Evolutionary conservation across 441 rosid genomes (phyloP), one percentile per base, ranked within the genome.

Genomic region (Erysimum pusillum): DNA sequence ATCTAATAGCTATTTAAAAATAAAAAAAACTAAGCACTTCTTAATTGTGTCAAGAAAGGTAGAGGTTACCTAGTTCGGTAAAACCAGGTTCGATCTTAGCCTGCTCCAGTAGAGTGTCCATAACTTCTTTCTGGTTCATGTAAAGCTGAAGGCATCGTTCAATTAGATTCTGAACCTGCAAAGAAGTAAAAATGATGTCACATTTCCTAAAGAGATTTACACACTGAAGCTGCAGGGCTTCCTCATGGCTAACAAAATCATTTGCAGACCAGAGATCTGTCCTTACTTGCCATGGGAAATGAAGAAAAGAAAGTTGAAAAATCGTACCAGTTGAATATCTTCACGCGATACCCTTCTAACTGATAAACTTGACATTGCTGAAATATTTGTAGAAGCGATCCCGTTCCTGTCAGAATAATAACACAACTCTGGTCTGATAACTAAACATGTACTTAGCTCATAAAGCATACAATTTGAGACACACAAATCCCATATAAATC

Each of bases 41-140:
- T 39, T 9, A 54, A 11, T 9, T 42, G 13, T 35, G 10, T 4
- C 14, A 45, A 35, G 3, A 20, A 2, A 62, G 25, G 51, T 42
- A 18, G 38, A 59, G 22, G 20, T 11, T 90, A 96, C 99, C 99
- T 58, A 93, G 93, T 81, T 96, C 92, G 17, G 99, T 96, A 76
- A 96, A 96, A 38, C 94, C 92, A 70, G 98, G 98, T 82, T 96
- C 98, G 81, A 96, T 93, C 80, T 92, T 92, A 69, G 97, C 98
- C 76, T 88, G 92, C 48, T 71, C 90, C 65, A 89, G 81, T 59
- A 96, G 80, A 42, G 97, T 92, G 13, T 92, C 90, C 71, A 91
- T 88, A 6, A 89, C 99, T 86, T 96, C 99, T 78, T 85, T 86
- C 83, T 86, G 94, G 56, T 87, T 91, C 98, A 93, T 96, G 87